Evolutionary conservation across 192 early-diverging fungal species (phyloP), one percentile per base, ranked within the genome.

Genomic region (Coemansia sp.): DNA sequence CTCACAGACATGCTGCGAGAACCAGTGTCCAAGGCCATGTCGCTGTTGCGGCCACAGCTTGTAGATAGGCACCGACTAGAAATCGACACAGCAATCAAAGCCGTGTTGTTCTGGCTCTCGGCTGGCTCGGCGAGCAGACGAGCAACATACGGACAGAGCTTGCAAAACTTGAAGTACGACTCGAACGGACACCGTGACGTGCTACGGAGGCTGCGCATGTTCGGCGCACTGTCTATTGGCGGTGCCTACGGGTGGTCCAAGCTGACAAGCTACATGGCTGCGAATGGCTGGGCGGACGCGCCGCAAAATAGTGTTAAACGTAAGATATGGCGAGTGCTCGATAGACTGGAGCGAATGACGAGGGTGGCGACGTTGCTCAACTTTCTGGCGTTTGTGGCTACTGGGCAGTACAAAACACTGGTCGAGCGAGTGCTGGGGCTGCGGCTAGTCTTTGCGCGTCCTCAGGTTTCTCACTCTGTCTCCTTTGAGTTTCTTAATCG

Each of bases 401-500:
- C 89, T 13, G 94, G 94, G 65, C 91, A 88, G 89, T 95, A 94
- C 78, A 87, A 90, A 39, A 86, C 91, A 5, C 36, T 94, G 7
- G 44, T 91, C 31, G 95, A 95, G 72, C 88, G 95, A 0, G 24
- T 93, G 20, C 78, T 98, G 48, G 85, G 89, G 0, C 88, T 96
- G 90, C 86, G 93, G 36, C 82, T 98, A 19, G 94, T 96, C 5
- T 92, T 91, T 71, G 86, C 86, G 19, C 87, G 90, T 20, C 87
- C 90, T 24, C 91, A 91, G 55, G 78, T 91, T 61, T 76, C 88
- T 38, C 86, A 93, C 46, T 87, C 89, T 65, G 90, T 96, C 34
- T 94, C 89, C 72, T 95, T 93, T 71, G 95, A 98, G 72, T 96
- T 93, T 70, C 85, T 98, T 72, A 98, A 96, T 72, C 87, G 94